A percentile compares a stretch with the other conserved stretches of the same genome.
These are phyloP conservation scores for Trichoderma sp. DNA, from an alignment of 2,329 filamentous ascomycete genomes.

Conservation along the genomic window DNA sequence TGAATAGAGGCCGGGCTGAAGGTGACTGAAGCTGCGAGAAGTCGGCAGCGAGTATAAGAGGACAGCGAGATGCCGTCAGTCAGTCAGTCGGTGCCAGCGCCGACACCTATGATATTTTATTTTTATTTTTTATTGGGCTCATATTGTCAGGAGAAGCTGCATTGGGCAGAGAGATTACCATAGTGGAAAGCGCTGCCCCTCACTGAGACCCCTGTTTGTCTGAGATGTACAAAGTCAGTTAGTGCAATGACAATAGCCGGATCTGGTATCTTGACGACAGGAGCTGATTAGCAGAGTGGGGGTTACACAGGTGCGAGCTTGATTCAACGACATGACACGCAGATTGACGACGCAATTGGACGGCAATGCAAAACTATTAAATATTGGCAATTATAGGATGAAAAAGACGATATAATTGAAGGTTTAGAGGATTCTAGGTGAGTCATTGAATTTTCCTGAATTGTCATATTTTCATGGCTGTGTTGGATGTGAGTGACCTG, in stretches of 20 bases:
- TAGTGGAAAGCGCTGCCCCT: conserved; percentile 5
- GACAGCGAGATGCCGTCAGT: background rate
- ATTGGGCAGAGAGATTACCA: background rate
- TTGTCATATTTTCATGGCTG: background rate
- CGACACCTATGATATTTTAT: background rate
- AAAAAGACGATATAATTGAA: background rate
- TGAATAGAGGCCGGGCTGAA: background rate
- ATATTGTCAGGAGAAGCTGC: background rate
- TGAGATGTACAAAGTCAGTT: conserved; percentile 1
- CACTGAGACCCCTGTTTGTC: background rate
- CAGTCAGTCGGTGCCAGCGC: background rate
- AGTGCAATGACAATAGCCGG: background rate
- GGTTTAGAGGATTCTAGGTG: background rate
- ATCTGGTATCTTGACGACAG: conserved; percentile 11
- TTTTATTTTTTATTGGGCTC: background rate
- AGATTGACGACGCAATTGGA: background rate
- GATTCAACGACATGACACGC: conserved; percentile 16
- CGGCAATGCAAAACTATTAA: background rate
- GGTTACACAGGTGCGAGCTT: conserved; percentile 13
- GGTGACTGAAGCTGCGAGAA: background rate
- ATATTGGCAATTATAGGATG: background rate
- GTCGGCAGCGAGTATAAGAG: background rate
- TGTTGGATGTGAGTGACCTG: background rate
- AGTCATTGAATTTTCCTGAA: background rate
- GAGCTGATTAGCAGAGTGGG: conserved; percentile 6